Evolutionary conservation across 225 moss, liverwort and hornwort genomes (phyloP), one percentile per base, ranked within the genome.

Genomic region (Polytrichum formosum): DNA sequence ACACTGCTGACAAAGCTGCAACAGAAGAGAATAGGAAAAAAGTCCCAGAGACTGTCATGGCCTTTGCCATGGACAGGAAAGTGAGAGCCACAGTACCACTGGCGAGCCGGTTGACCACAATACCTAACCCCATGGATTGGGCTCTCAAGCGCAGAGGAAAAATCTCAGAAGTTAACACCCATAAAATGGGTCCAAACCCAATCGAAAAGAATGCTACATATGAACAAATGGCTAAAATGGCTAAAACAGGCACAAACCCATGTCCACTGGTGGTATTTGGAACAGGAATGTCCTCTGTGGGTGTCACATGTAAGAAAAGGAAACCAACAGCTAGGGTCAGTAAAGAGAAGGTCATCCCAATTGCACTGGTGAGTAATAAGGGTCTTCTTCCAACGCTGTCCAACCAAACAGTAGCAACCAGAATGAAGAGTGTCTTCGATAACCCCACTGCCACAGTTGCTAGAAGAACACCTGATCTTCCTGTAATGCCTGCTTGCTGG

Each of bases 131-230:
- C 98, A 98, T 92, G 53, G 98, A 94, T 76, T 98, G 98, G 2
- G 98, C 92, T 67, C 98, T 86, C 70, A 98, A 81, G 67, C 91
- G 88, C 70, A 92, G 79, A 31, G 94, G 85, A 64, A 98, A 92
- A 46, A 98, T 89, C 67, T 98, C 98, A 16, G 98, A 94, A 13
- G 94, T 87, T n/a, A 98, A 54, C 46, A 98, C 98, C 98, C 98
- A 98, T 60, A 87, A 81, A 60, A 98, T 75, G 2, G 98, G 98
- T 21, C 98, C 98, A 61, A 98, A 90, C 3, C 98, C 98, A n/a
- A 98, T 90, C 0, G 98, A 98, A 71, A 98, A 98, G 65, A 98
- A 94, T n/a, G 85, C 66, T 64, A 98, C 98, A 65, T 82, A 98
- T 67, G 90, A 79, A 74, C 94, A 94, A 27, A 94, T 87, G 61